These are phyloP conservation scores for Tuber borchii DNA, from an alignment of 495 filamentous ascomycete genomes.

Conservation along the genomic window DNA sequence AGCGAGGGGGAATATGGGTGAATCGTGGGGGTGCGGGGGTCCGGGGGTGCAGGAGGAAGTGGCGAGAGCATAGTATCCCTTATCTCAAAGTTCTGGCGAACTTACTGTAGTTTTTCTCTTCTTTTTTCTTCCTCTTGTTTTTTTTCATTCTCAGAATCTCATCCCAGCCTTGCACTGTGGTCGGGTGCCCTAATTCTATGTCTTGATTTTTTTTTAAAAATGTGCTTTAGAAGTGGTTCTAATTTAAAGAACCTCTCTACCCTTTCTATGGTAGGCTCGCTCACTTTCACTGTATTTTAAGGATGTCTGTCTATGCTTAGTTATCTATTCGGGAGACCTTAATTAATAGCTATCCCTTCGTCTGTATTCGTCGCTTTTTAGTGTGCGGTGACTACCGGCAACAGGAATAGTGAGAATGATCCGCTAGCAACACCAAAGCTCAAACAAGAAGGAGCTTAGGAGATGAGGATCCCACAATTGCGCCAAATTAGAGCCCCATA, in stretches of 20 bases:
- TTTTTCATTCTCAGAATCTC: background rate
- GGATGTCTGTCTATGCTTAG: background rate
- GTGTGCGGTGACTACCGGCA: too few relatives aligned
- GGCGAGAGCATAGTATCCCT: background rate
- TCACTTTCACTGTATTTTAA: background rate
- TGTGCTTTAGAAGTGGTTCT: background rate
- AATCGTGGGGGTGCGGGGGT: background rate
- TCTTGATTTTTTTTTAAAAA: background rate
- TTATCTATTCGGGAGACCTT: background rate
- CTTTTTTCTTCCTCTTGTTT: background rate
- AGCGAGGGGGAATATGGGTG: background rate
- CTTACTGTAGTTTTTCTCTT: background rate
- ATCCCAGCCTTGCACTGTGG: background rate
- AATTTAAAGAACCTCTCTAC: background rate
- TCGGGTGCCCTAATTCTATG: background rate
- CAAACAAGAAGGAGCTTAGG: too few relatives aligned
- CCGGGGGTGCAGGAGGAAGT: background rate
- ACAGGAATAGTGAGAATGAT: too few relatives aligned
- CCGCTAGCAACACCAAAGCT: too few relatives aligned
- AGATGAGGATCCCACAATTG: too few relatives aligned
- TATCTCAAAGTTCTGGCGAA: conserved; percentile 1
- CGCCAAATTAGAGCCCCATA: too few relatives aligned
- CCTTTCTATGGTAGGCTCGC: background rate
- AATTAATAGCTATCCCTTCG: too few relatives aligned
- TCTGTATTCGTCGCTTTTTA: too few relatives aligned